These are phyloP conservation scores for Aspergillus jensenii DNA, from an alignment of 2,329 filamentous ascomycete genomes.

Conservation along the genomic window DNA sequence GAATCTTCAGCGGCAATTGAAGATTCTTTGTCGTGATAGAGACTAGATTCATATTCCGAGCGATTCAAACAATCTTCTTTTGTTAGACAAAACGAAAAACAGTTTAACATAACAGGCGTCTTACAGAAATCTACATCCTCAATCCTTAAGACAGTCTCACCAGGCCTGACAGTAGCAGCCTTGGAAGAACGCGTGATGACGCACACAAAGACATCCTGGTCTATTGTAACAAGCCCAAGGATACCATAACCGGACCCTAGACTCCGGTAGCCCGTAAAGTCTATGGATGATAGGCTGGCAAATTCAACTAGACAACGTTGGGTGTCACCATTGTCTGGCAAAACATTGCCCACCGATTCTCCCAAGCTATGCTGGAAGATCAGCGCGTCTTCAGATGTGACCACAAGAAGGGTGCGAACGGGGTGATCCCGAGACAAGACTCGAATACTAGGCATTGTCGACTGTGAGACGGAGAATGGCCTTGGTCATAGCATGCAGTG, in stretches of 20 bases:
- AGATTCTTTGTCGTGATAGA: constrained; percentile 56
- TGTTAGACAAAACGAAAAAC: constrained; percentile 6
- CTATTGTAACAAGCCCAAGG: constrained; percentile 80
- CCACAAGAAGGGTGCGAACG: constrained; percentile 82
- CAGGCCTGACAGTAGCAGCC: constrained; percentile 79
- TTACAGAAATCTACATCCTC: constrained; percentile 76
- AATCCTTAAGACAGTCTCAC: constrained; percentile 87
- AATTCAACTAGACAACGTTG: constrained; percentile 88
- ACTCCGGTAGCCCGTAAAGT: constrained; percentile 74
- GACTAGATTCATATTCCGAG: constrained; percentile 77
- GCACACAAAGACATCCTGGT: constrained; percentile 83
- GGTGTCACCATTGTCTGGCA: constrained; percentile 35
- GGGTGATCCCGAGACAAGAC: constrained; percentile 84
- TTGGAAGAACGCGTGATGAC: constrained; percentile 78
- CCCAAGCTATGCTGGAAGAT: constrained; percentile 77
- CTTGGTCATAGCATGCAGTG: neutral
- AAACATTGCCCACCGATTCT: constrained; percentile 53
- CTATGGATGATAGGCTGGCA: constrained; percentile 59
- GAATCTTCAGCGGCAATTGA: constrained; percentile 55
- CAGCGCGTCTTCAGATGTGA: constrained; percentile 74
- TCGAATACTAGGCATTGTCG: constrained; percentile 61
- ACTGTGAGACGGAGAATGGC: neutral
- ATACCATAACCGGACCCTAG: constrained; percentile 82
- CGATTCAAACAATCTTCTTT: constrained; percentile 79
- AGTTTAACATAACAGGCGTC: constrained; percentile 16